Percentiles rank a stretch among this genome's conserved stretches.
Evolutionary conservation across 768 basidiomycete genomes (phyloP).

Genomic region (Psilocybe cubensis): DNA sequence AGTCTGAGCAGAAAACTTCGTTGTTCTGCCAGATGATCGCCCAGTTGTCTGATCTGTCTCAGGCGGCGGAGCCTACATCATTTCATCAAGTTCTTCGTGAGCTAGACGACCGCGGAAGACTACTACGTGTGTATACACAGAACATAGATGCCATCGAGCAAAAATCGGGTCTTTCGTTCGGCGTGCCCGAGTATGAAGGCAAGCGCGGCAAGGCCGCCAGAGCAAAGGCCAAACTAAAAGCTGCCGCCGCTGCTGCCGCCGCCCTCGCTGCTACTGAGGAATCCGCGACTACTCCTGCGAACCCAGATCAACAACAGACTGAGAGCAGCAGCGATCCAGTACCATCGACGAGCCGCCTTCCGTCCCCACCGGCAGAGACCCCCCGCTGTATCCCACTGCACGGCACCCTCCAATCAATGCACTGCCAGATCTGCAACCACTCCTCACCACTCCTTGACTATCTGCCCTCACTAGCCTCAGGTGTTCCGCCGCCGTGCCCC

Average conservation of each 20-base stretch:
- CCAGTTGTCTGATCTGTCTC: constrained; percentile 73
- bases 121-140: constrained; percentile 90
- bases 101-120: constrained; percentile 74
- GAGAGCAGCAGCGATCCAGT: constrained; percentile 9
- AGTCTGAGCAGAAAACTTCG: constrained; percentile 77
- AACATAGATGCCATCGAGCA: constrained; percentile 91
- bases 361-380: constrained; percentile 57
- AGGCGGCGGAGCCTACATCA: constrained; percentile 73
- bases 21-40: constrained; percentile 92
- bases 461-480: constrained; percentile 60
- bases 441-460: constrained; percentile 68
- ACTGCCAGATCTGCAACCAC: constrained; percentile 82
- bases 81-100: constrained; percentile 78
- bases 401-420: constrained; percentile 78
- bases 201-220: constrained; percentile 51
- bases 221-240: constrained; percentile 37
- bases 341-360: constrained; percentile 35
- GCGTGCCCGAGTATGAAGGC: constrained; percentile 72
- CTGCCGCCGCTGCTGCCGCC: constrained; percentile 3
- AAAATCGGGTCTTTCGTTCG: constrained; percentile 86
- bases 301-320: background rate
- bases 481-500: constrained; percentile 76
- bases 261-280: constrained; percentile 5
- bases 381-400: constrained; percentile 91
- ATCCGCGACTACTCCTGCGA: background rate